A percentile compares a stretch with the other conserved stretches of the same genome.
Evolutionary conservation across 1,284 basidiomycete species (phyloP).

Genomic region (Puccinia triticina): DNA sequence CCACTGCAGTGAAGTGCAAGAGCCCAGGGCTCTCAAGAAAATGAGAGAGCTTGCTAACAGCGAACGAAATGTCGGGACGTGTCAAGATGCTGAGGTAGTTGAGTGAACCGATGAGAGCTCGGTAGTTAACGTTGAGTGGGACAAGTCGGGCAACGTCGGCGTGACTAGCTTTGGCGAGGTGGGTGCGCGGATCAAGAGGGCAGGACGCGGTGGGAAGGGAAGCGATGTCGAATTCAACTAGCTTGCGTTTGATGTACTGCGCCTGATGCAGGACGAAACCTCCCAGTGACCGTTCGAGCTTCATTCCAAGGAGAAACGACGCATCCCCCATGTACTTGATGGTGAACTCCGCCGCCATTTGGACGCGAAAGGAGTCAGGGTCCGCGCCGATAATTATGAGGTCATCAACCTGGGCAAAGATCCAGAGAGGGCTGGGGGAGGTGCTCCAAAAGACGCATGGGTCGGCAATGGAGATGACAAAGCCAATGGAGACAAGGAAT

Average conservation of each 20-base stretch:
- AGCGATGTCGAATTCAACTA: not conserved
- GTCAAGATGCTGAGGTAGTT: not conserved
- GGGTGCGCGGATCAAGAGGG: conserved; percentile 67
- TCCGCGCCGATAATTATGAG: not conserved
- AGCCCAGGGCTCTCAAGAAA: not conserved
- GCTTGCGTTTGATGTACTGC: not conserved
- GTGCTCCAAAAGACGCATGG: not conserved
- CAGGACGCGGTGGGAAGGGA: not conserved
- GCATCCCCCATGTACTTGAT: conserved; percentile 1
- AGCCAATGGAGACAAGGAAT: not conserved
- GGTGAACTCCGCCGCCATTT: not conserved
- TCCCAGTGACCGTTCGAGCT: not conserved
- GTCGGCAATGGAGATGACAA: too few species aligned
- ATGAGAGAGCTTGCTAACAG: not conserved
- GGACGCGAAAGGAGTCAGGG: not conserved
- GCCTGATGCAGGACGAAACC: not conserved
- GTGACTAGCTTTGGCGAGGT: conserved; percentile 59
- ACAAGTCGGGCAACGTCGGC: not conserved
- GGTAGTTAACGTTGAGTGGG: not conserved
- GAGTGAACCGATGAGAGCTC: not conserved
- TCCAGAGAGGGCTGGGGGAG: not conserved
- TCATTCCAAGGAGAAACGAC: not conserved
- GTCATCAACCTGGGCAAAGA: conserved; percentile 2
- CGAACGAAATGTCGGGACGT: too few species aligned
- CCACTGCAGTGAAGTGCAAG: not conserved